Conservation (phyloP, 495 filamentous ascomycete genomes). For the Antarctomyces pellizariae region DNA sequence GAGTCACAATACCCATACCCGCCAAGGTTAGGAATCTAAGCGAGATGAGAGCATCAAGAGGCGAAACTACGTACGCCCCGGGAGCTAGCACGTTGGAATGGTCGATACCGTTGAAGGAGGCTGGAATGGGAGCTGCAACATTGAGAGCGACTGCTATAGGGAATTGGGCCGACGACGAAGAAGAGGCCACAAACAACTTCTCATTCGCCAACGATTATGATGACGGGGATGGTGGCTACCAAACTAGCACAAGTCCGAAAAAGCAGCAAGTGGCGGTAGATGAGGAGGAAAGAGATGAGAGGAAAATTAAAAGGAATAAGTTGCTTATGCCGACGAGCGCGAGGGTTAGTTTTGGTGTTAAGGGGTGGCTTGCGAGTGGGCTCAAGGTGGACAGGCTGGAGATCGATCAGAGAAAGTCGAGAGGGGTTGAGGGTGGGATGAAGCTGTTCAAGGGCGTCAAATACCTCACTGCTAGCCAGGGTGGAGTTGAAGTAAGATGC, state of each 20-base stretch:
- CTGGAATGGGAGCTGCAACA: constrained; percentile 40
- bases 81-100: constrained; percentile 57
- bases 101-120: constrained; percentile 49
- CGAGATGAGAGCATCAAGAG: constrained; percentile 60
- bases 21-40: constrained; percentile 62
- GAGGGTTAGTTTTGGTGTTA: constrained; percentile 69
- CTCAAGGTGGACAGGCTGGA: constrained; percentile 77
- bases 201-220: constrained; percentile 32
- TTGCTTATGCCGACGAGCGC: constrained; percentile 81
- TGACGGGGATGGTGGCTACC: constrained; percentile 35
- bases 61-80: constrained; percentile 60
- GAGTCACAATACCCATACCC: constrained; percentile 64
- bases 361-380: constrained; percentile 87
- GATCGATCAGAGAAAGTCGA: constrained; percentile 65
- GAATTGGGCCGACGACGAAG: constrained; percentile 33
- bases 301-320: constrained; percentile 42
- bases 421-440: constrained; percentile 65
- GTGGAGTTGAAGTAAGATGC: constrained; percentile 48
- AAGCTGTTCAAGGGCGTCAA: constrained; percentile 98
- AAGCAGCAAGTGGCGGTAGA: constrained; percentile 19
- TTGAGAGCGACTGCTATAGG: constrained; percentile 64
- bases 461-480: constrained; percentile 74
- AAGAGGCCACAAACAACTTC: constrained; percentile 25
- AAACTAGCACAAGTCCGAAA: constrained; percentile 20
- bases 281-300: constrained; percentile 21